Evolutionary conservation across 805 yeast genomes (phyloP).

Genomic region (Candida sonorensis): DNA sequence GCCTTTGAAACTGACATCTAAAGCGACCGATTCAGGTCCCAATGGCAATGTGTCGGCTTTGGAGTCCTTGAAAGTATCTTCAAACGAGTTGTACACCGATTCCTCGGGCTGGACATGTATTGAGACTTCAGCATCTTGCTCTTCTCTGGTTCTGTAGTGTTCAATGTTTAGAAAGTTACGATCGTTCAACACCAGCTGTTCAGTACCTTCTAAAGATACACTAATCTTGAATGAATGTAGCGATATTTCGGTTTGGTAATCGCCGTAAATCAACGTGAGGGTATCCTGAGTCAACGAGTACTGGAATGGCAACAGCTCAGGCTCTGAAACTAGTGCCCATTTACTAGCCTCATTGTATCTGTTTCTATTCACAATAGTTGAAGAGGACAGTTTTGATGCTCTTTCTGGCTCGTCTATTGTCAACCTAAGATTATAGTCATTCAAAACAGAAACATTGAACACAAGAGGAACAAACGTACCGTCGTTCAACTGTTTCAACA

Average conservation of each 20-base stretch:
- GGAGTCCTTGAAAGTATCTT: slow-evolving; percentile 66
- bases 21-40: slow-evolving; percentile 86
- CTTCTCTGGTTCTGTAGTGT: slow-evolving; percentile 53
- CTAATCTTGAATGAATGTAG: slow-evolving; percentile 45
- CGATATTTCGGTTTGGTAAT: slow-evolving; percentile 37
- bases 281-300: slow-evolving; percentile 16
- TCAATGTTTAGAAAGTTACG: slow-evolving; percentile 72
- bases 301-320: slow-evolving; percentile 15
- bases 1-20: slow-evolving; percentile 64
- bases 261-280: slow-evolving; percentile 31
- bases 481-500: slow-evolving; percentile 39
- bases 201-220: slow-evolving; percentile 37
- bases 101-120: slow-evolving; percentile 51
- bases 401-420: slow-evolving; percentile 58
- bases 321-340: slow-evolving; percentile 44
- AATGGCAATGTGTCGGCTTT: slow-evolving; percentile 57
- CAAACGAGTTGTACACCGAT: slow-evolving; percentile 57
- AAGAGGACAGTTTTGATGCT: slow-evolving; percentile 1
- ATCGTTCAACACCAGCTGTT: slow-evolving; percentile 59
- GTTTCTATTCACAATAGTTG: slow-evolving; percentile 25
- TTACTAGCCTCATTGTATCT: slow-evolving; percentile 55
- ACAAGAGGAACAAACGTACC: slow-evolving; percentile 42
- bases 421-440: slow-evolving; percentile 54
- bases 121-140: slow-evolving; percentile 29
- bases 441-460: slow-evolving; percentile 49